Percentiles rank a stretch among this genome's conserved stretches.
Conservation (phyloP, 2,329 filamentous ascomycete genomes). For the Clonostachys byssicola region DNA sequence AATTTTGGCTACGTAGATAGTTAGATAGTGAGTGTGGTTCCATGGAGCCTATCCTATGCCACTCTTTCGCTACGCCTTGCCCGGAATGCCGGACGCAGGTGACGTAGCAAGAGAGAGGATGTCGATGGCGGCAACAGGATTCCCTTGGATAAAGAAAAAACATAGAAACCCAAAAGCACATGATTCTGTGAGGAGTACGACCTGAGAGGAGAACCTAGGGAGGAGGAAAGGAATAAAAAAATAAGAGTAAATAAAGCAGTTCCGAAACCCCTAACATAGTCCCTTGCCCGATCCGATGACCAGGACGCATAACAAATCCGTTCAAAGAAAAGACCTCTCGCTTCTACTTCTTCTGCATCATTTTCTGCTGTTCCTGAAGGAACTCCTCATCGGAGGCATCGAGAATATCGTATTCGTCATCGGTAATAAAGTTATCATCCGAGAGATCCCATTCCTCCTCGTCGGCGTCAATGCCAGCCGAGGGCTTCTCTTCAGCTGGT, state of each 20-base stretch:
- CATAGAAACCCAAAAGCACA: neutral
- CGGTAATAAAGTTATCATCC: conserved; percentile 81
- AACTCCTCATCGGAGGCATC: conserved; percentile 92
- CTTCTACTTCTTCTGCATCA: too few species aligned
- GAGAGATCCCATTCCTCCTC: conserved; percentile 61
- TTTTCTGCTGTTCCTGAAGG: conserved; percentile 35
- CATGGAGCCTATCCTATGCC: too few species aligned
- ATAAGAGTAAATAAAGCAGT: neutral
- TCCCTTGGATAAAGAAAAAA: neutral
- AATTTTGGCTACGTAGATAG: too few species aligned
- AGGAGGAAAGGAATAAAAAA: neutral
- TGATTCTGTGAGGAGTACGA: neutral
- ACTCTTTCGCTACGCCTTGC: too few species aligned
- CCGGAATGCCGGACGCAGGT: too few species aligned
- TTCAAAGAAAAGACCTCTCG: too few species aligned
- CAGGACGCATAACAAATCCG: too few species aligned
- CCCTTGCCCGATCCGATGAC: neutral
- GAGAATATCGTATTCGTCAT: conserved; percentile 97
- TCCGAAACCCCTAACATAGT: neutral
- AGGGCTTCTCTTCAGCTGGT: conserved; percentile 49
- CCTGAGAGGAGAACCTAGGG: neutral
- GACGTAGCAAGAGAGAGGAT: too few species aligned
- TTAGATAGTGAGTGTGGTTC: too few species aligned
- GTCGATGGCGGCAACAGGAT: neutral
- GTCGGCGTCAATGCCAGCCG: conserved; percentile 37